Base-by-base conservation (phyloP, 2,329 filamentous ascomycete species). In the Fonsecaea multimorphosa region DNA sequence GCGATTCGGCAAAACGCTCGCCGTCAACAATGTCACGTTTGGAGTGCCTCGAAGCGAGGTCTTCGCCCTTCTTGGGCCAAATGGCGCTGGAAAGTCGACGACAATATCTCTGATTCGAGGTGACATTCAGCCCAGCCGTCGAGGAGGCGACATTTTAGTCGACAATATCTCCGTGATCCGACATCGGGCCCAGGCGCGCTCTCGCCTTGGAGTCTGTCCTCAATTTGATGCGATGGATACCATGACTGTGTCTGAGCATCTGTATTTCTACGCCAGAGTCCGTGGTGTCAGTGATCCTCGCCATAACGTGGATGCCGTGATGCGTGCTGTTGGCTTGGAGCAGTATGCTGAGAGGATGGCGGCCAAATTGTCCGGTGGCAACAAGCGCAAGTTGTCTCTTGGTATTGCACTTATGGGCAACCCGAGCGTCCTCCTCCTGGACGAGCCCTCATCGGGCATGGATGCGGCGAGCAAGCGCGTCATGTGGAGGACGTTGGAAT, bases 351-450 rank as follows among this genome's bases (percentile, higher is more conserved):
- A 86, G 7, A 86, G 92, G 29, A 92, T 94, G 85, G 93, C 91
- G 0, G 84, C 86, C 61, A 90, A 91, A 53, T 84, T 97, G 0
- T 94, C 91, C 0, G 93, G 94, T 8, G 94, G 94, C 32, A 97
- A 97, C 80, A 96, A 96, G 80, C 85, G 93, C n/a, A 98, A 97
- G 78, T 82, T 98, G 0, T 92, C 88, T 19, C 84, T 97, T 0
- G 93, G 91, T 2, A 96, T 97, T 62, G 93, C 94, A 0, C 81
- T 98, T 1, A 96, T 97, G 85, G 94, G 93, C 3, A 96, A 97
- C 72, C 93, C 93, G 0, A 87, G 89, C 0, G 93, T 97, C 0
- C 81, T 98, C 0, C 83, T 97, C 0, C 88, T 97, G 1, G 94
- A 98, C 73, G 94, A 97, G 75, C 94, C 94, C 0, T 91, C 87